phyloP scores from a whole-genome alignment of 2,329 filamentous ascomycete species.

The Fusarium sp. region DNA sequence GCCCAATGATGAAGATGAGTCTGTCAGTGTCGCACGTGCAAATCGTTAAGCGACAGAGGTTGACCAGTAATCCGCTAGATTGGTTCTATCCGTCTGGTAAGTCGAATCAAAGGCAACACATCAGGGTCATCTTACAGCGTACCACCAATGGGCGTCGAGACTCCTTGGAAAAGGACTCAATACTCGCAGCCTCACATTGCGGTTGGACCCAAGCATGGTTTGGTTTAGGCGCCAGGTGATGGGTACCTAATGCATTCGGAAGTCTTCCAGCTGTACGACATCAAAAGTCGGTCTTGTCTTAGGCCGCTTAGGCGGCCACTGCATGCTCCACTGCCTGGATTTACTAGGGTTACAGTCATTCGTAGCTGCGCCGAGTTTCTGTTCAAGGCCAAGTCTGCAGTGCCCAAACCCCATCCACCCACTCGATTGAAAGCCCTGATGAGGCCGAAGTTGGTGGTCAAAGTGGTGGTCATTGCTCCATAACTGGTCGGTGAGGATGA shows the following conservation, averaged over 20 bases:
- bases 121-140: slow-evolving; percentile 10
- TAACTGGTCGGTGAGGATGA: slow-evolving; percentile 27
- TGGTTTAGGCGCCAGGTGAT: slow-evolving; percentile 34
- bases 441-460: slow-evolving; percentile 15
- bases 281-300: slow-evolving; percentile 41
- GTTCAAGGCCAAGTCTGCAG: slow-evolving; percentile 29
- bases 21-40: slow-evolving; percentile 9
- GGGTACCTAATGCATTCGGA: slow-evolving; percentile 33
- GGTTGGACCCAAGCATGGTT: slow-evolving; percentile 30
- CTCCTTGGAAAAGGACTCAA: slow-evolving; percentile 32
- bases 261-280: slow-evolving; percentile 19
- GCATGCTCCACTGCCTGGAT: slow-evolving; percentile 32
- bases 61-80: slow-evolving; percentile 8
- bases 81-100: background rate
- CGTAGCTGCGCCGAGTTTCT: slow-evolving; percentile 12
- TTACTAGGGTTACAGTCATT: slow-evolving; percentile 26
- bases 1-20: slow-evolving; percentile 3
- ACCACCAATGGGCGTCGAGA: slow-evolving; percentile 15
- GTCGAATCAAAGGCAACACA: slow-evolving; percentile 23
- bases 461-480: slow-evolving; percentile 32
- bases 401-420: slow-evolving; percentile 14
- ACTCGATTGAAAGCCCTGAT: slow-evolving; percentile 15
- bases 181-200: slow-evolving; percentile 35
- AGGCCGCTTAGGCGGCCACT: slow-evolving; percentile 28
- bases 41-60: slow-evolving; percentile 12